Percentiles rank a stretch among this genome's conserved stretches.
Evolutionary conservation across 495 filamentous ascomycete genomes (phyloP).

Genomic region (Diplogelasinospora grovesii): DNA sequence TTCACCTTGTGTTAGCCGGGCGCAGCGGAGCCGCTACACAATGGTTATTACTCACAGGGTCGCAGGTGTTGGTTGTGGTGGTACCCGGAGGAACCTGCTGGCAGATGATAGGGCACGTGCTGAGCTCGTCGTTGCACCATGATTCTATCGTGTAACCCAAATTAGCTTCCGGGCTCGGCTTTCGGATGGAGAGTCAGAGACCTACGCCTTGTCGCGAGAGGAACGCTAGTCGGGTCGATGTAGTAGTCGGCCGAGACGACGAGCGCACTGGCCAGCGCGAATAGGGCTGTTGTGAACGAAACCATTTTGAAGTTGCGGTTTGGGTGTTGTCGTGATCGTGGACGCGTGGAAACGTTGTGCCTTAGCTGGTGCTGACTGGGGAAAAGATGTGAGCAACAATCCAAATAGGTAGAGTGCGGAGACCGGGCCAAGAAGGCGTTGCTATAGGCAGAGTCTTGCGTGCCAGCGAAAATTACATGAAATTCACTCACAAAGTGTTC

Average conservation of each 20-base stretch:
- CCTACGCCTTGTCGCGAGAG: conserved; percentile 35
- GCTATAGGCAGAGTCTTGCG: no score
- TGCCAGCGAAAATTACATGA: no score
- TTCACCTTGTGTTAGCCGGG: conserved; percentile 9
- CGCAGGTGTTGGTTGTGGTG: conserved; percentile 58
- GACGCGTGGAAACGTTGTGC: neutral
- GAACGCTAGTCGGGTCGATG: conserved; percentile 57
- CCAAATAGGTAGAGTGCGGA: conserved; percentile 1
- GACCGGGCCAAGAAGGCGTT: neutral
- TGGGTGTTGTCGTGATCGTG: neutral
- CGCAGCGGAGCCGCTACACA: neutral
- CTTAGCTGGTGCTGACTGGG: no score
- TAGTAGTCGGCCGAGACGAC: conserved; percentile 39
- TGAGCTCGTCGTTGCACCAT: conserved; percentile 65
- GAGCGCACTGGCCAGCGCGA: conserved; percentile 40
- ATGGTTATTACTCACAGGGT: conserved; percentile 50
- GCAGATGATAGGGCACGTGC: conserved; percentile 73
- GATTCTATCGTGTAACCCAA: conserved; percentile 46
- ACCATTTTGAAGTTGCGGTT: conserved; percentile 33
- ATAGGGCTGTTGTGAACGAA: conserved; percentile 35
- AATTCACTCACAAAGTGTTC: no score
- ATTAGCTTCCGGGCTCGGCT: no score
- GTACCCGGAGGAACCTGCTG: conserved; percentile 51
- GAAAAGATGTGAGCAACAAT: neutral
- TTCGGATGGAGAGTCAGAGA: no score